phyloP scores from a whole-genome alignment of 768 basidiomycete genomes.

The Suillus occidentalis region DNA sequence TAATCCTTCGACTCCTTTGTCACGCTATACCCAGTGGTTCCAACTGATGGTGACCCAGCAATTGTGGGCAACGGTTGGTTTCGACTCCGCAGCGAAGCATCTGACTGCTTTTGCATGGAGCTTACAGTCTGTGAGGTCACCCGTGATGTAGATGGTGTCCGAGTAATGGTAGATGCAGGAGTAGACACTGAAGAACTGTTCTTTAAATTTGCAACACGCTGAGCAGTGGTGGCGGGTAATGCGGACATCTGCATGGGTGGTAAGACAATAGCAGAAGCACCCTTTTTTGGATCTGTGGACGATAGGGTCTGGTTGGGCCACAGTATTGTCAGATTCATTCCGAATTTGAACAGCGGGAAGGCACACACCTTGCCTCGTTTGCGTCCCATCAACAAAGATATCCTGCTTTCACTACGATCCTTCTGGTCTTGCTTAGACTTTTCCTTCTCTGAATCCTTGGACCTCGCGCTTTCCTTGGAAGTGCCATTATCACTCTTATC shows the following conservation, averaged over 20 bases:
- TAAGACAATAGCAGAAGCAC: constrained; percentile 64
- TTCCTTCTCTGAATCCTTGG: constrained; percentile 46
- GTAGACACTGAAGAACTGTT: constrained; percentile 46
- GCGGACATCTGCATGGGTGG: constrained; percentile 93
- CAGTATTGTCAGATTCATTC: neutral
- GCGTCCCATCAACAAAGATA: constrained; percentile 83
- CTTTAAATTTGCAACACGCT: constrained; percentile 83
- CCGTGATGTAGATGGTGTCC: constrained; percentile 52
- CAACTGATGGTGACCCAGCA: constrained; percentile 90
- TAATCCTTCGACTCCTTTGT: constrained; percentile 58
- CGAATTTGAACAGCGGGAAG: constrained; percentile 3
- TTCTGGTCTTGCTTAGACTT: constrained; percentile 73
- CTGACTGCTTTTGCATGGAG: constrained; percentile 86
- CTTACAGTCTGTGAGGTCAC: constrained; percentile 81
- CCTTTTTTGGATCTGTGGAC: constrained; percentile 76
- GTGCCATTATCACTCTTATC: constrained; percentile 42
- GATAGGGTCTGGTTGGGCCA: constrained; percentile 66
- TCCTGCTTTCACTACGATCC: constrained; percentile 87
- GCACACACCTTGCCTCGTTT: constrained; percentile 86
- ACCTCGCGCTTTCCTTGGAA: constrained; percentile 46
- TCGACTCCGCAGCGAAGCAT: constrained; percentile 73
- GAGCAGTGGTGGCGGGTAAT: constrained; percentile 76
- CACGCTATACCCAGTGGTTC: constrained; percentile 52
- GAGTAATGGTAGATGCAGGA: constrained; percentile 40
- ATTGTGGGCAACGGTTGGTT: constrained; percentile 80